Evolutionary conservation across 75 land plant species (phyloP), one percentile per base, ranked within the genome.

Genomic region (Ceratopteris richardii): DNA sequence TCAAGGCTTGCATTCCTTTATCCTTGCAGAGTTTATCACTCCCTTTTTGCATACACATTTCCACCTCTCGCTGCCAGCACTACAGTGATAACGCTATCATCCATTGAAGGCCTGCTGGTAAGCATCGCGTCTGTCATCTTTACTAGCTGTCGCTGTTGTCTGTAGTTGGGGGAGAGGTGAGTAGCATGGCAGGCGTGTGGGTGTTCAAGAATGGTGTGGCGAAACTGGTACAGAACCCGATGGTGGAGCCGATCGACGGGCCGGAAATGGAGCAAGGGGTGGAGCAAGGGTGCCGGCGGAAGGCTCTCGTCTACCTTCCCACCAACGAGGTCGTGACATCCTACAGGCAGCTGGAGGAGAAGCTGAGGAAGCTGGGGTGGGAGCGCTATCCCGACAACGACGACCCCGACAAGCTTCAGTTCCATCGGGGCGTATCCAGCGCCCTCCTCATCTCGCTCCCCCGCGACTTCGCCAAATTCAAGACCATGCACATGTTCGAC

Each of bases 111-210:
- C n/a, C n/a, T n/a, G n/a, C n/a, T n/a, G n/a, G n/a, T n/a, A n/a
- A n/a, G n/a, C n/a, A n/a, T n/a, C n/a, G n/a, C n/a, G n/a, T n/a
- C n/a, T n/a, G n/a, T n/a, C n/a, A n/a, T n/a, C n/a, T n/a, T n/a
- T n/a, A n/a, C n/a, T n/a, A n/a, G n/a, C n/a, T n/a, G n/a, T n/a
- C n/a, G n/a, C n/a, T n/a, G n/a, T n/a, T n/a, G n/a, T n/a, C n/a
- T n/a, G n/a, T n/a, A n/a, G n/a, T n/a, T n/a, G n/a, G n/a, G n/a
- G n/a, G n/a, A n/a, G n/a, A n/a, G n/a, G n/a, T n/a, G n/a, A n/a
- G n/a, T n/a, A n/a, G n/a, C 9, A 80, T 80, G 83, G 66, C 80
- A 10, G 83, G 83, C 13, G 83, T 80, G 41, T 80, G 83, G 83
- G 61, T 77, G 42, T 80, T 80, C 76, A 76, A 77, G 76, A 66